These are phyloP conservation scores for Plectosphaerella cucumerina DNA, from an alignment of 2,329 filamentous ascomycete species.

Conservation along the genomic window DNA sequence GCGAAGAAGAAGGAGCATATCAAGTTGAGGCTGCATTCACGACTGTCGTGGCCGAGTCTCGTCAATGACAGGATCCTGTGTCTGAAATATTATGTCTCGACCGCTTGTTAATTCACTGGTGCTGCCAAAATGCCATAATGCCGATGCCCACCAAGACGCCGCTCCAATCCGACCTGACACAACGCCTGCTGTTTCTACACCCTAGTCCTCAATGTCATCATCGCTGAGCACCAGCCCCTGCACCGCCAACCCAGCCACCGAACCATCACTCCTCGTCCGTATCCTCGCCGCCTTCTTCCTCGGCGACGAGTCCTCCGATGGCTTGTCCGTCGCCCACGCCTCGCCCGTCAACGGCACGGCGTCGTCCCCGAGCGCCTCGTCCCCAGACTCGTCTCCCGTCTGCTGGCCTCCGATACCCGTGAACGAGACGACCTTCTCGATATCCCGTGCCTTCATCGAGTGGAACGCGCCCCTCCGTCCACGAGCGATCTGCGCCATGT, in stretches of 20 bases:
- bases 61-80: too few relatives aligned
- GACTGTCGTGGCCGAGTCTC: too few relatives aligned
- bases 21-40: too few relatives aligned
- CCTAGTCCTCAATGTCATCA: constrained; percentile 74
- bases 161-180: too few relatives aligned
- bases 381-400: constrained; percentile 38
- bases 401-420: constrained; percentile 47
- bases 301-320: constrained; percentile 49
- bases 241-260: constrained; percentile 41
- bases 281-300: constrained; percentile 40
- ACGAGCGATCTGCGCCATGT: constrained; percentile 66
- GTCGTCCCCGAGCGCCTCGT: constrained; percentile 37
- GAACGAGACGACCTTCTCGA: constrained; percentile 67
- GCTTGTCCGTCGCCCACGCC: constrained; percentile 59
- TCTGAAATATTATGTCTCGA: too few relatives aligned
- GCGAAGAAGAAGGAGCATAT: constrained; percentile 49
- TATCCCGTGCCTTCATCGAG: constrained; percentile 44
- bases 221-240: constrained; percentile 72
- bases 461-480: constrained; percentile 30
- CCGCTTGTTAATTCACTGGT: too few relatives aligned
- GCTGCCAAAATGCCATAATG: too few relatives aligned
- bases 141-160: too few relatives aligned
- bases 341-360: constrained; percentile 31
- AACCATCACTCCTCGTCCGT: constrained; percentile 24
- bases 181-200: too few relatives aligned